Base-by-base conservation (phyloP, 2,329 filamentous ascomycete genomes). In the Xylariales sp. region DNA sequence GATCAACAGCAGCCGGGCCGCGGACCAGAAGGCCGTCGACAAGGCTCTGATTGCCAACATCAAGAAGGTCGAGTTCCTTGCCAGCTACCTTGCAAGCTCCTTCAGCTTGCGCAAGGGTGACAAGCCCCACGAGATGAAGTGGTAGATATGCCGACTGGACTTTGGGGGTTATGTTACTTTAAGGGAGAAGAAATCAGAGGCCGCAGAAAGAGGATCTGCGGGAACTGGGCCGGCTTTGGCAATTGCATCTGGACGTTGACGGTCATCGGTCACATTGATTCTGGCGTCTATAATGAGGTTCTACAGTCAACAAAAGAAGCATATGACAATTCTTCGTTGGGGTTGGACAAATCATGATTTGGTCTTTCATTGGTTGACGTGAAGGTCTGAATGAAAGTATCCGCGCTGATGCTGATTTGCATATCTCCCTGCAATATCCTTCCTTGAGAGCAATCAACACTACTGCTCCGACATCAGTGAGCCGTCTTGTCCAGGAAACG, bases 71-170 rank as follows among this genome's bases (percentile, higher is more conserved):
- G 86, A 89, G 60, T 78, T 91, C 74, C 86, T 98, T 62, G 74
- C 82, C 68, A 88, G 84, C 76, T 98, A 98, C 83, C 88, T 98
- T 62, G 80, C 80, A 67, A 88, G 85, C 73, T 88, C 85, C 69
- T 98, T 98, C 87, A 94, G 87, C 83, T 84, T 98, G 74, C 87
- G 91, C 77, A 96, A 90, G 80, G 93, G 93, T 66, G 91, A 98
- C 82, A 90, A 91, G 85, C 93, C 93, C 75, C 93, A 98, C 78
- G 88, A 95, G 84, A 97, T 98, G 93, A 87, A 88, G 76, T 98
- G 91, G 83, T 98, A 96, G 75, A 43, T 28, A 14, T 24, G 19
- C 22, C 29, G 20, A 42, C 19, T 31, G n/a, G 25, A 8, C 22
- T 19, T 33, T 28, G n/a, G 38, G 41, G 22, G 41, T 29, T 11